Evolutionary conservation across 176 grass and related monocot species (phyloP).

Genomic region (Typha latifolia): DNA sequence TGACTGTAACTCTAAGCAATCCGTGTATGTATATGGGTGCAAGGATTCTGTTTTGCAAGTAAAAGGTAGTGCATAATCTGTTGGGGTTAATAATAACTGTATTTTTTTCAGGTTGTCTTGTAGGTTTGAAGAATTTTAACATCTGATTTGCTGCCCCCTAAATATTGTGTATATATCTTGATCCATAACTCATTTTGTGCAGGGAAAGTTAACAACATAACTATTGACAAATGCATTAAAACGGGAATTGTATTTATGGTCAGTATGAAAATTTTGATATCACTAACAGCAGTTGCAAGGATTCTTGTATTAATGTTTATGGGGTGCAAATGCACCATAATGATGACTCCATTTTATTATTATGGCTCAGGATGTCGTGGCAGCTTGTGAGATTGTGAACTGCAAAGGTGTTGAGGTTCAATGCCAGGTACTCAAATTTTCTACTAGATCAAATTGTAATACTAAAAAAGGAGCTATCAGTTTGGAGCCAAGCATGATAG

Average conservation of each 20-base stretch:
- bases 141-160: neutral
- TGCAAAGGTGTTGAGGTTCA: conserved; percentile 92
- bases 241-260: conserved; percentile 83
- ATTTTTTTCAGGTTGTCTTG: conserved; percentile 1
- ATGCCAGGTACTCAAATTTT: conserved; percentile 59
- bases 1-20: conserved; percentile 94
- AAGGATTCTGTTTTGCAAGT: conserved; percentile 98
- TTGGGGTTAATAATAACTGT: conserved; percentile 5
- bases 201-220: conserved; percentile 99
- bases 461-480: neutral
- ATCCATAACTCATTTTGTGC: conserved; percentile 17
- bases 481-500: neutral
- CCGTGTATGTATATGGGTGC: conserved; percentile 83
- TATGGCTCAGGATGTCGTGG: conserved; percentile 85
- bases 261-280: conserved; percentile 17
- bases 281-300: neutral
- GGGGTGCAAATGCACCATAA: neutral
- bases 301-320: neutral
- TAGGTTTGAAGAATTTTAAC: conserved; percentile 1
- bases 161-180: conserved; percentile 13
- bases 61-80: conserved; percentile 49
- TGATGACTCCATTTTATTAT: conserved; percentile 26
- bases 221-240: conserved; percentile 97
- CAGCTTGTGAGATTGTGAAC: conserved; percentile 93
- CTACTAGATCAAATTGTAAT: neutral